These are phyloP conservation scores for Hanseniaspora lachancei DNA, from an alignment of 805 yeast species.

Conservation along the genomic window DNA sequence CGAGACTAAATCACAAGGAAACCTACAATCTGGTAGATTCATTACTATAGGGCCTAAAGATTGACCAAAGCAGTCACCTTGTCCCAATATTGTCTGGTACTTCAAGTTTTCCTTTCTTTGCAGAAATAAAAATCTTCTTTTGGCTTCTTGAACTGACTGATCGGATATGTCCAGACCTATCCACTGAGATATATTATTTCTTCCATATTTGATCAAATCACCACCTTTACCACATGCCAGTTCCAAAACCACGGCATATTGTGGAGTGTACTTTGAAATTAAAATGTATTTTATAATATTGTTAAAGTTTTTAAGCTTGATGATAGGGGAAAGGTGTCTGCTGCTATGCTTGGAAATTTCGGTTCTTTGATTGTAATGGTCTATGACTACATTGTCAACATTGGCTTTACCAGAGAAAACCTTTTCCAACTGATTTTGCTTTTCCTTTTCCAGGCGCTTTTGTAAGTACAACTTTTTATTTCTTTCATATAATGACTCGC, in stretches of 20 bases:
- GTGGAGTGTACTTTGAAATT: slow-evolving; percentile 52
- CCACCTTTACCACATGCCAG: slow-evolving; percentile 98
- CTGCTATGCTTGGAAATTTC: slow-evolving; percentile 46
- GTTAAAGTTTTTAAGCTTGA: slow-evolving; percentile 76
- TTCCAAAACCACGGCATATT: slow-evolving; percentile 55
- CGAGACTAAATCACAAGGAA: slow-evolving; percentile 80
- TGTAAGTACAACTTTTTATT: slow-evolving; percentile 19
- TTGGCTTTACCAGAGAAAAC: slow-evolving; percentile 29
- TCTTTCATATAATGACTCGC: slow-evolving; percentile 23
- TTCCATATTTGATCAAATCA: slow-evolving; percentile 79
- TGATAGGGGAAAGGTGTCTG: slow-evolving; percentile 69
- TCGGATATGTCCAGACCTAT: slow-evolving; percentile 90
- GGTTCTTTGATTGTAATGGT: slow-evolving; percentile 78
- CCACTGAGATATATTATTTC: slow-evolving; percentile 57
- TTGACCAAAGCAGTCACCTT: slow-evolving; percentile 80
- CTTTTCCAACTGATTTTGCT: slow-evolving; percentile 26
- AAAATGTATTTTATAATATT: slow-evolving; percentile 82
- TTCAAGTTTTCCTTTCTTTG: slow-evolving; percentile 36
- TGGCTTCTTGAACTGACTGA: slow-evolving; percentile 74
- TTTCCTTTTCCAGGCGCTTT: slow-evolving; percentile 24
- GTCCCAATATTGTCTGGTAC: slow-evolving; percentile 74
- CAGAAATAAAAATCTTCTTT: slow-evolving; percentile 46
- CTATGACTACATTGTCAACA: slow-evolving; percentile 57
- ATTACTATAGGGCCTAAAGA: slow-evolving; percentile 54
- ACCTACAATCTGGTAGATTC: slow-evolving; percentile 50